phyloP scores from a whole-genome alignment of 2,329 filamentous ascomycete genomes.

The Aspergillus niger region DNA sequence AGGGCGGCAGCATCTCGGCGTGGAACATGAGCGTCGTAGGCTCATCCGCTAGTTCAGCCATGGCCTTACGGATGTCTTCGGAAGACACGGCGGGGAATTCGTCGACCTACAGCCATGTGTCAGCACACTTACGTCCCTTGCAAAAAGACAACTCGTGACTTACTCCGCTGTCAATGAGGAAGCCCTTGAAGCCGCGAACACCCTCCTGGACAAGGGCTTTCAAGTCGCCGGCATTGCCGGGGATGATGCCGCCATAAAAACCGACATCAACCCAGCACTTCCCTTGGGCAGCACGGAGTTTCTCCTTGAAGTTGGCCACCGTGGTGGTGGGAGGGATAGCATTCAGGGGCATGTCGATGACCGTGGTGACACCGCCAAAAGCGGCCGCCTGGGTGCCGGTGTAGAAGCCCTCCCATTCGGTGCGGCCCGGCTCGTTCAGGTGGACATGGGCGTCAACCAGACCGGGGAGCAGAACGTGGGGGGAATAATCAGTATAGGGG shows the following conservation, averaged over 20 bases:
- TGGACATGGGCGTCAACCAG: slow-evolving; percentile 97
- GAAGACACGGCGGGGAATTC: slow-evolving; percentile 93
- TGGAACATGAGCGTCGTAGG: slow-evolving; percentile 98
- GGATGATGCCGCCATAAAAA: slow-evolving; percentile 93
- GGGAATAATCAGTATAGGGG: slow-evolving; percentile 80
- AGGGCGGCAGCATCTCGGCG: slow-evolving; percentile 95
- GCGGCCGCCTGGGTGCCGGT: slow-evolving; percentile 92
- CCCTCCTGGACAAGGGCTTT: slow-evolving; percentile 79
- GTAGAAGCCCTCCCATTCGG: slow-evolving; percentile 98
- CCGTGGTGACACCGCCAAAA: slow-evolving; percentile 93
- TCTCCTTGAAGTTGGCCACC: slow-evolving; percentile 76
- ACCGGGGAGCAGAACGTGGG: slow-evolving; percentile 81
- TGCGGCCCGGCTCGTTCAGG: slow-evolving; percentile 92
- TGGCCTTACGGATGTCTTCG: slow-evolving; percentile 74
- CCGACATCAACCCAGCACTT: slow-evolving; percentile 99
- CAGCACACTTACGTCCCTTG: slow-evolving; percentile 14
- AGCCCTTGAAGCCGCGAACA: slow-evolving; percentile 95
- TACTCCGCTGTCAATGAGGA: slow-evolving; percentile 94
- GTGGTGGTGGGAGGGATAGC: slow-evolving; percentile 96
- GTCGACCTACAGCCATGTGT: slow-evolving; percentile 64
- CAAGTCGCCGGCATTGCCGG: slow-evolving; percentile 80
- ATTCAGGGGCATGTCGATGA: slow-evolving; percentile 97
- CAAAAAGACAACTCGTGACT: slow-evolving; percentile 39
- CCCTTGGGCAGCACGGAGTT: slow-evolving; percentile 77
- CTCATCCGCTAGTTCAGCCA: slow-evolving; percentile 75